Base-by-base conservation (phyloP, 768 basidiomycete genomes). In the Pleurotus citrinopileatus region DNA sequence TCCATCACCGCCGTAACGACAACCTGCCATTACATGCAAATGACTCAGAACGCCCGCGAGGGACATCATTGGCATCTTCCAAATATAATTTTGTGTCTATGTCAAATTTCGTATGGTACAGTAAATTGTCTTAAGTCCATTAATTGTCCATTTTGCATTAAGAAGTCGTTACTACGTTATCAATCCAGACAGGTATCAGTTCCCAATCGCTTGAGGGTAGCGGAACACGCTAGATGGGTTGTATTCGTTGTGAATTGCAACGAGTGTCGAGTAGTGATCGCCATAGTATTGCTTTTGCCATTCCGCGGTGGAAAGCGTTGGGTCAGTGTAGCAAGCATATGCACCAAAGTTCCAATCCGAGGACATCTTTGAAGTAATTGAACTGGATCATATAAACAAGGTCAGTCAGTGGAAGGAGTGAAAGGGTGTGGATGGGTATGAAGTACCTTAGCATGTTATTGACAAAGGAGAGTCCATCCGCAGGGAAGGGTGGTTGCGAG, bases 311-410 rank as follows among this genome's bases (percentile, higher is more conserved):
- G 62, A 55, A 4, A 74, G 65, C 34, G 64, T 56, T 52, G 74
- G 70, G 52, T 78, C 75, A n/a, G 76, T 67, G 54, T 79, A 78
- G 57, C 76, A 78, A 2, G 72, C 63, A 56, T 80, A 78, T 8
- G 74, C 71, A 6, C 73, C 74, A 52, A 67, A 74, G 50, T 73
- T 63, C 74, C 74, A 75, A 45, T 69, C 53, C 1, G 61, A 43
- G 1, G 73, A 73, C 53, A 63, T 72, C 44, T 74, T 72, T 0
- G 64, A 63, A n/a, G 66, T 66, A 22, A 75, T 68, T 17, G 65
- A 65, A 38, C 67, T 58, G n/a, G n/a, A n/a, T n/a, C n/a, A n/a
- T n/a, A 67, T 20, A 20, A n/a, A 36, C 46, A 15, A 22, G 40
- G 67, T n/a, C n/a, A 17, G 22, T 51, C 70, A 57, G 53, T 65